Evolutionary conservation across 257 asterid genomes (phyloP), one percentile per base, ranked within the genome.

Genomic region (Solanum dulcamara): DNA sequence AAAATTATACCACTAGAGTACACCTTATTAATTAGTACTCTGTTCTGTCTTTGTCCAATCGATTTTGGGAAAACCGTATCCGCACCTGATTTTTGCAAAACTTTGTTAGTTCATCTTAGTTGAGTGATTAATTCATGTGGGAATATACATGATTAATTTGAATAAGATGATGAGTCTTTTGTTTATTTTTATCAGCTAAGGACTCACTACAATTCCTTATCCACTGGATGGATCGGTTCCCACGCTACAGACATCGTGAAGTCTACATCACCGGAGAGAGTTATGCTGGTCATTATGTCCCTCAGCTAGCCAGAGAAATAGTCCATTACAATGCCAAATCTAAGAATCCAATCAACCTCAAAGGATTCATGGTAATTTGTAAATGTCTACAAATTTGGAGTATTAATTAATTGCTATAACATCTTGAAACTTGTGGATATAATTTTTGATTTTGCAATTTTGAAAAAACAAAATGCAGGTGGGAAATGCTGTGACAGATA

Each of bases 401-500:
- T 40, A 55, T 42, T 77, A 12, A 1, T 81, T 28, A 28, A 18
- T 28, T 4, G 83, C 15, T 4, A 48, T 10, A 79, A 30, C 83
- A 30, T 48, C 5, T 28, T 18, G 64, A 79, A 79, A 46, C 44
- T 79, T 10, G 64, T 30, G 1, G 44, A 48, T 42, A 51, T 30
- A 9, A 48, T 46, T 48, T 42, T 28, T 11, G 10, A 77, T 77
- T 0, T 48, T 4, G 71, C 15, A 11, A 64, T 64, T 64, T 11
- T 55, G 15, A 50, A 24, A 40, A 64, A 86, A 86, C 44, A 32
- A 32, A 67, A 67, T 32, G 74, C 85, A 96, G 98, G 98, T 96
- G 85, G 99, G 99, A 14, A 96, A 96, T 85, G 98, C 99, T 0
- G 99, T 95, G 80, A 96, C 97, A 26, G 99, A 96, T 87, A 95